phyloP scores from a whole-genome alignment of 164 flowering plant genomes.

The Liriodendron chinense region DNA sequence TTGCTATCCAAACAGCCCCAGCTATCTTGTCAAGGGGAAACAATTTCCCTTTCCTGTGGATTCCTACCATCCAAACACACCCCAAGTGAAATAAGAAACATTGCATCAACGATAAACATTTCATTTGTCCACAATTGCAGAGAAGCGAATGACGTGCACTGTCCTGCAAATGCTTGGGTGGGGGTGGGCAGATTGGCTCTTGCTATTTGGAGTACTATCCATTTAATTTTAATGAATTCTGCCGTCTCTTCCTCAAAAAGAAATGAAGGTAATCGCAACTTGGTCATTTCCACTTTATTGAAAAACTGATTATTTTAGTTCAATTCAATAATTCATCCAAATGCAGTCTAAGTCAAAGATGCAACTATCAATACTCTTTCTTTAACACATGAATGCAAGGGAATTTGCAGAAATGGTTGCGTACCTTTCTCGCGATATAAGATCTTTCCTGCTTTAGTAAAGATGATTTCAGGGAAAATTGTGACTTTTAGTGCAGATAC shows the following conservation, averaged over 20 bases:
- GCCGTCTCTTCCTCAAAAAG: background rate
- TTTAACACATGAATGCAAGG: background rate
- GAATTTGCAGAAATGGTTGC: background rate
- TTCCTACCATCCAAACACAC: no score
- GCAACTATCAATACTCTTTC: background rate
- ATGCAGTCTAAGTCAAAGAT: background rate
- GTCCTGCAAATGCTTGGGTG: background rate
- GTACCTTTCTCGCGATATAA: conserved; percentile 85
- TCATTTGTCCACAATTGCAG: no score
- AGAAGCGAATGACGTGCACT: background rate
- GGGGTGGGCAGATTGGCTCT: background rate
- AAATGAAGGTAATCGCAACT: no score
- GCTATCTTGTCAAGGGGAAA: no score
- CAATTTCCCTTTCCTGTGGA: no score
- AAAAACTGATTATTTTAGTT: background rate
- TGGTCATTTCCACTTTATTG: background rate
- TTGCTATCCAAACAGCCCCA: no score
- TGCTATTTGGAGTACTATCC: background rate
- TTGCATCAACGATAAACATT: no score
- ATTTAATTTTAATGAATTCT: background rate
- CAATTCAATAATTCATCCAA: background rate
- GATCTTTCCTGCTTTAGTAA: conserved; percentile 89
- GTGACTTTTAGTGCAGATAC: conserved; percentile 76
- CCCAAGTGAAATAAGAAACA: no score
- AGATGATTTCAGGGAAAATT: conserved; percentile 74